Evolutionary conservation across 345 rosid species (phyloP).

Genomic region (Pelargonium nanum): DNA sequence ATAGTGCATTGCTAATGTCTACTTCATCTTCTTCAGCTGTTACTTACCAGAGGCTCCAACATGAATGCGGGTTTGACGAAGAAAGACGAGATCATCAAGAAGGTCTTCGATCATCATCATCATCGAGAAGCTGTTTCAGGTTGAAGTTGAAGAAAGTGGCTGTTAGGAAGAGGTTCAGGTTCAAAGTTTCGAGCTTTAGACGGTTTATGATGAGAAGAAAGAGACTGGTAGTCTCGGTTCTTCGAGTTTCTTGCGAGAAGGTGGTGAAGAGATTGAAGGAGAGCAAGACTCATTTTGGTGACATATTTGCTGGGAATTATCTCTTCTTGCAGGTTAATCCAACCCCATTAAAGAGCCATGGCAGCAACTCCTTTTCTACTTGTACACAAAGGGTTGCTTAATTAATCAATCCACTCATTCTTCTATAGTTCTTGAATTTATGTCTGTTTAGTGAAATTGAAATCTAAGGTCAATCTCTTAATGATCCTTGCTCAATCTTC

Average conservation of each 20-base stretch:
- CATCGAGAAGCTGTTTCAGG: slow-evolving; percentile 20
- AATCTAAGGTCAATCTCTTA: too few species aligned
- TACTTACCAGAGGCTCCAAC: slow-evolving; percentile 24
- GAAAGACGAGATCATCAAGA: slow-evolving; percentile 8
- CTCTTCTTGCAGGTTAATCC: slow-evolving; percentile 65
- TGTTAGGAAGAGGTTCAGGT: slow-evolving; percentile 34
- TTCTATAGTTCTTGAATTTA: too few species aligned
- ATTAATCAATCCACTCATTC: too few species aligned
- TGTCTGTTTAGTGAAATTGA: too few species aligned
- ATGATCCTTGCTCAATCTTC: too few species aligned
- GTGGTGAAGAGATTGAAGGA: slow-evolving; percentile 51
- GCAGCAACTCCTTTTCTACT: slow-evolving; percentile 14
- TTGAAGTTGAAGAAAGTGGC: slow-evolving; percentile 28
- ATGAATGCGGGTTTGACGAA: slow-evolving; percentile 16
- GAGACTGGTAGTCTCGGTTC: slow-evolving; percentile 14
- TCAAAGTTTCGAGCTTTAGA: slow-evolving; percentile 32
- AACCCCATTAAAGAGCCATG: slow-evolving; percentile 29
- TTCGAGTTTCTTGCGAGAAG: slow-evolving; percentile 26
- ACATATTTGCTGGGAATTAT: slow-evolving; percentile 70
- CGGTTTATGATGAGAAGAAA: slow-evolving; percentile 28
- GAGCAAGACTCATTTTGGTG: slow-evolving; percentile 53
- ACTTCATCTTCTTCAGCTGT: slow-evolving; percentile 3
- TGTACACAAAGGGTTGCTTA: too few species aligned
- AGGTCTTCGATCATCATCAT: too few species aligned
- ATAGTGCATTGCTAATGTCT: neutral